These are phyloP conservation scores for Lizonia empirigonia DNA, from an alignment of 2,329 filamentous ascomycete genomes.

Conservation along the genomic window DNA sequence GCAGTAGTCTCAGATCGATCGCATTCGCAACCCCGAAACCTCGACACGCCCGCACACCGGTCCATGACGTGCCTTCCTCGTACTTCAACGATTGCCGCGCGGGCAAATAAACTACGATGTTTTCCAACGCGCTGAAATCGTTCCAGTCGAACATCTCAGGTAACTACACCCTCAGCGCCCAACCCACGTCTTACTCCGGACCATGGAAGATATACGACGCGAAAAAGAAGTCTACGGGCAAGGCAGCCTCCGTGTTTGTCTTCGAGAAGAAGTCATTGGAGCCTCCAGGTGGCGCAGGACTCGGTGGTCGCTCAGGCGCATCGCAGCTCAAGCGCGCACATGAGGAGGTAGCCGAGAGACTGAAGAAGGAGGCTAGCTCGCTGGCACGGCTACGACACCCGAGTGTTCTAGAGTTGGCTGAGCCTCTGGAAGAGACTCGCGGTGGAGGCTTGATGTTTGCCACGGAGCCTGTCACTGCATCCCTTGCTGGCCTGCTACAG, in stretches of 20 bases:
- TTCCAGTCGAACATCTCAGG: conserved; percentile 91
- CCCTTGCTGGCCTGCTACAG: conserved; percentile 77
- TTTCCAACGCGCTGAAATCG: conserved; percentile 86
- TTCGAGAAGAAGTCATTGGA: conserved; percentile 91
- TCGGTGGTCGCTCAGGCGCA: conserved; percentile 64
- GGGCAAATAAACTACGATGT: conserved; percentile 66
- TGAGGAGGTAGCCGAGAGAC: conserved; percentile 86
- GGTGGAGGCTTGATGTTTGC: conserved; percentile 94
- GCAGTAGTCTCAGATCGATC: conserved; percentile 27
- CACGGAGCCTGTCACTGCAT: conserved; percentile 88
- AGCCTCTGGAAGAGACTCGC: conserved; percentile 93
- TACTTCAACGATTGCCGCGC: conserved; percentile 28
- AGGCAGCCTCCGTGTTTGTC: conserved; percentile 87
- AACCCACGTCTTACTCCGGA: conserved; percentile 78
- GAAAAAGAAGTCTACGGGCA: conserved; percentile 94
- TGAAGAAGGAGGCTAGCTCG: conserved; percentile 90
- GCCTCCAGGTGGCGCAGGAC: conserved; percentile 62
- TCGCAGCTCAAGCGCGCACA: conserved; percentile 77
- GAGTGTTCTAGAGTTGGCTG: conserved; percentile 87
- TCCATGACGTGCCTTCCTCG: conserved; percentile 38
- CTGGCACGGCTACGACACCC: conserved; percentile 89
- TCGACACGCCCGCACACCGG: conserved; percentile 22
- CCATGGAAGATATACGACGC: conserved; percentile 98
- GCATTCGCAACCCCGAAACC: conserved; percentile 21
- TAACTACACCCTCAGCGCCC: conserved; percentile 83